phyloP scores from a whole-genome alignment of 768 basidiomycete species.

The Pisolithus marmoratus region DNA sequence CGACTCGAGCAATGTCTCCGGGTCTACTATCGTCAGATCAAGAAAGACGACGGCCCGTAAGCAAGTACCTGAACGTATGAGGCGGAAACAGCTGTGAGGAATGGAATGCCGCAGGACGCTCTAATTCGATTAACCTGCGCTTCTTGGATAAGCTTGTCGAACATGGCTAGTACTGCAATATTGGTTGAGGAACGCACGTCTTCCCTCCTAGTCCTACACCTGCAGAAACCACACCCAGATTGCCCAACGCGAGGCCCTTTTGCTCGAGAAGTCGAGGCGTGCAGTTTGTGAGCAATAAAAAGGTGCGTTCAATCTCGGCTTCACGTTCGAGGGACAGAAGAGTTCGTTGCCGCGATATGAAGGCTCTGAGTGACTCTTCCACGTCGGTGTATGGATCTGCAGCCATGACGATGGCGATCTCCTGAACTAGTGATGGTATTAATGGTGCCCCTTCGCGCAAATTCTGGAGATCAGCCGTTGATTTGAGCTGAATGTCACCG shows the following conservation, averaged over 20 bases:
- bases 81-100: conserved; percentile 67
- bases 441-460: no score
- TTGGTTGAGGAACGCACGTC: conserved; percentile 46
- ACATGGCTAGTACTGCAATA: not conserved
- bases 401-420: not conserved
- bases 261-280: conserved; percentile 82
- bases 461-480: no score
- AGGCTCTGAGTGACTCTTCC: conserved; percentile 39
- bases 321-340: conserved; percentile 70
- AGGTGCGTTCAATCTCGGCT: conserved; percentile 79
- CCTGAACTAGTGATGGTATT: no score
- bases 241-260: conserved; percentile 74
- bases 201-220: conserved; percentile 89
- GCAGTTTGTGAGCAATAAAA: conserved; percentile 77
- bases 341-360: conserved; percentile 60
- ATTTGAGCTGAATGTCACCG: no score
- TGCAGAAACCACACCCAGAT: conserved; percentile 65
- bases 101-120: conserved; percentile 79
- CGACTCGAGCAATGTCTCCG: conserved; percentile 85
- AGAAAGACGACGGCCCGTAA: conserved; percentile 4
- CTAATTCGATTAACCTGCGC: conserved; percentile 78
- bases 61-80: conserved; percentile 69
- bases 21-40: conserved; percentile 40
- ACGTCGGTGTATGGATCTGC: conserved; percentile 3
- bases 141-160: conserved; percentile 23